Evolutionary conservation across 306 rosid species (phyloP), one percentile per base, ranked within the genome.

Genomic region (Prunus mira): DNA sequence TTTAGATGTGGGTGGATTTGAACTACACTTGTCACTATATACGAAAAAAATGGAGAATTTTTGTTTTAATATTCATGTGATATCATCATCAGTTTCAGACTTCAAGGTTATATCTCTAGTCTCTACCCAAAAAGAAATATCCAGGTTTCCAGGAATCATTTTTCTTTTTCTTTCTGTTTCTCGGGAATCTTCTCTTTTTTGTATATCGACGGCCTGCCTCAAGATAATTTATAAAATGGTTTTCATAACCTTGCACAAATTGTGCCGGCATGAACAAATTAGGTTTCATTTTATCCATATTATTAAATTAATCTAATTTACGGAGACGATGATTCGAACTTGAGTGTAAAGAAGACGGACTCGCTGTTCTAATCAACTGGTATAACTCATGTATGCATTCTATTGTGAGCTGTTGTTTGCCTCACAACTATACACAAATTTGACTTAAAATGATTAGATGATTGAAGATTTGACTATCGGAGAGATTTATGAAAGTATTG

Each of bases 341-440:
- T 32, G 7, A 0, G 7, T 32, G 5, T 32, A 32, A 32, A 0
- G 5, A 32, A 1, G 1, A 32, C 6, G 9, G 0, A 38, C 14
- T 47, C 17, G 0, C 1, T 47, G 17, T 0, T 0, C 9, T 6
- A 0, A 0, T 2, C 0, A 38, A 38, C 0, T 38, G 0, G 0
- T 0, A 0, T 38, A 38, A 38, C 2, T 0, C 9, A 38, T 38
- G 2, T 38, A 38, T 38, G 2, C 9, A 38, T 38, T 38, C 0
- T 38, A 38, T 38, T 38, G 2, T 38, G 2, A 38, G 9, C 9
- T 38, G 0, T 38, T 38, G 0, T 6, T 38, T 38, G 9, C 0
- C 43, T 6, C 0, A 38, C 32, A 34, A 54, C 9, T 34, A 71
- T 49, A 54, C 18, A 2, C 7, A 32, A 11, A 71, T 52, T n/a